These are phyloP conservation scores for Spongospora subterranea DNA, from an alignment of 208 protist species.

Conservation along the genomic window DNA sequence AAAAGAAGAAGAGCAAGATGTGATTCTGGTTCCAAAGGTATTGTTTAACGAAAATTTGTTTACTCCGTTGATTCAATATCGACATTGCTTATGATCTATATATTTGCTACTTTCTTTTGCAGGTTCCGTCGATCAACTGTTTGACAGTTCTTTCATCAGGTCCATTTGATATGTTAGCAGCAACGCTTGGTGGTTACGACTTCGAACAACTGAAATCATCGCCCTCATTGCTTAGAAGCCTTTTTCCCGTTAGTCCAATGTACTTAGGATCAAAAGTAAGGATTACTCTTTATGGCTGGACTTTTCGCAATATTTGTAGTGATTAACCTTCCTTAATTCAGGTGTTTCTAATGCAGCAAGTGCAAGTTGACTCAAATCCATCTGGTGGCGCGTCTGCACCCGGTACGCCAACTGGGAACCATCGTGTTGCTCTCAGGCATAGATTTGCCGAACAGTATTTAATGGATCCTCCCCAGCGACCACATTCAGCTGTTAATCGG, in stretches of 20 bases:
- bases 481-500: too few species aligned
- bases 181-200: neutral
- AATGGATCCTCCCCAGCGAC: too few species aligned
- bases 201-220: constrained; percentile 25
- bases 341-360: constrained; percentile 11
- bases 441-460: too few species aligned
- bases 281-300: too few species aligned
- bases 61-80: too few species aligned
- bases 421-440: neutral
- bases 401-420: neutral
- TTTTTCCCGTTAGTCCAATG: constrained; percentile 47
- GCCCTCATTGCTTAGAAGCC: neutral
- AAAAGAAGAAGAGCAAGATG: neutral
- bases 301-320: too few species aligned
- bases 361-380: neutral
- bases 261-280: constrained; percentile 40
- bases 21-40: neutral
- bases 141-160: too few species aligned
- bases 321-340: neutral
- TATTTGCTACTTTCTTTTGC: too few species aligned
- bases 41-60: too few species aligned
- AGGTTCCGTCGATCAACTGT: too few species aligned
- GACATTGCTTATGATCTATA: too few species aligned
- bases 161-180: neutral
- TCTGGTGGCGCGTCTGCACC: neutral